Evolutionary conservation across 176 grass and related monocot genomes (phyloP).

Genomic region (Eleusine coracana): DNA sequence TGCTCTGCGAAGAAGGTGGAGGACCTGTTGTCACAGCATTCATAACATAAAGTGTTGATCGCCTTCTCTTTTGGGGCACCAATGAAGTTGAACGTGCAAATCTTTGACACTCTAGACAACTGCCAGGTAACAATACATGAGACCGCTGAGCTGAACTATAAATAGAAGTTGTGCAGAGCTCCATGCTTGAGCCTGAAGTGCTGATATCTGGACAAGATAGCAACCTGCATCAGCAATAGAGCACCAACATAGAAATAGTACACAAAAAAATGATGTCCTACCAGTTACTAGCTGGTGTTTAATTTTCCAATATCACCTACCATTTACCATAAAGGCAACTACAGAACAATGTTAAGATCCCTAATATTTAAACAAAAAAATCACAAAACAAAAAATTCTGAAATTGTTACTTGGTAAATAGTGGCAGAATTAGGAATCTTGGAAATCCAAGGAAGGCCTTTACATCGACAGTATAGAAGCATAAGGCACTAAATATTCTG

Average conservation of each 20-base stretch:
- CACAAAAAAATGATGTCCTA: neutral
- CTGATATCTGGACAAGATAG: conserved; percentile 10
- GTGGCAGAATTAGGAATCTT: neutral
- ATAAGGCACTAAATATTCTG: neutral
- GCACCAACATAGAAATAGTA: conserved; percentile 5
- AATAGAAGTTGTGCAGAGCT: conserved; percentile 64
- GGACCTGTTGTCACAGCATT: conserved; percentile 52
- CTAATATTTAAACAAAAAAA: neutral
- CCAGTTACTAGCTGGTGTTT: neutral
- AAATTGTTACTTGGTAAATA: neutral
- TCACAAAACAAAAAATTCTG: neutral
- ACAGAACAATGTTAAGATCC: neutral
- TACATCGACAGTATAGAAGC: neutral
- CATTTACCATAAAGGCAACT: neutral
- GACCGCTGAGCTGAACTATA: conserved; percentile 41
- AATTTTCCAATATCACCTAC: neutral
- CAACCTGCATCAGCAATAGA: conserved; percentile 24
- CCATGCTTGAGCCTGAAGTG: conserved; percentile 45
- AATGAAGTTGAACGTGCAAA: conserved; percentile 29
- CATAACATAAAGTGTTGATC: conserved; percentile 33
- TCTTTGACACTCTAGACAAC: conserved; percentile 3
- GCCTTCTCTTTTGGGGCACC: conserved; percentile 36
- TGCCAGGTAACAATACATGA: neutral
- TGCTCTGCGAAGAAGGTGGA: conserved; percentile 36
- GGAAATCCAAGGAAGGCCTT: neutral